Base-by-base conservation (phyloP, 768 basidiomycete genomes). In the Guyanaporus albipodus region DNA sequence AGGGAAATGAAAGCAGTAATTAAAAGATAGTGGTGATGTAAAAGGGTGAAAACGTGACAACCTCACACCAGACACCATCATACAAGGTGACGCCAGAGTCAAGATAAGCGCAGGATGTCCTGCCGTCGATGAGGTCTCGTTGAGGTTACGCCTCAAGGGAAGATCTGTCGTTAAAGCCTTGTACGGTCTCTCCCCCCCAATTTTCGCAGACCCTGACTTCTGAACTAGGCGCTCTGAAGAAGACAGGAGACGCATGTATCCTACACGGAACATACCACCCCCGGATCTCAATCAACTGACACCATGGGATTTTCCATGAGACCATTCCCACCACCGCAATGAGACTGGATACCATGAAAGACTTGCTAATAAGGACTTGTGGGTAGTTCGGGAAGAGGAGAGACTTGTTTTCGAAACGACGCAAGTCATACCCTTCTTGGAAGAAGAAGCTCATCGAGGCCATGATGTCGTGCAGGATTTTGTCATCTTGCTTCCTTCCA, bases 141-240 rank as follows among this genome's bases (percentile, higher is more conserved):
- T 60, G 31, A 44, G 55, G 8, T 22, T 58, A 15, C 47, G 48
- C 21, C 44, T 60, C 49, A 54, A 54, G 35, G 29, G 73, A 45
- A 28, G 47, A 22, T 57, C 55, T 2, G 41, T 57, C 26, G 21
- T 49, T 17, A 57, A 57, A 41, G 38, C 38, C 4, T 32, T 53
- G 55, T 53, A 46, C 14, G 35, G 1, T n/a, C 8, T n/a, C 3
- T 24, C 31, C 11, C 8, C 33, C 15, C 15, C 22, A 5, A 24
- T 24, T 17, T 6, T 36, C 8, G n/a, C 19, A 14, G 9, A 31
- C 21, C 10, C 11, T 51, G n/a, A 2, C 29, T 19, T 4, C 8
- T 35, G 6, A 27, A 42, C 27, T 10, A 52, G 52, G 11, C 28
- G 40, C 5, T 45, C 51, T 17, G 22, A 22, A 19, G 43, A 53